Percentiles rank a stretch among this genome's conserved stretches.
phyloP scores from a whole-genome alignment of 2,329 filamentous ascomycete genomes.

The Arthroderma sp. region DNA sequence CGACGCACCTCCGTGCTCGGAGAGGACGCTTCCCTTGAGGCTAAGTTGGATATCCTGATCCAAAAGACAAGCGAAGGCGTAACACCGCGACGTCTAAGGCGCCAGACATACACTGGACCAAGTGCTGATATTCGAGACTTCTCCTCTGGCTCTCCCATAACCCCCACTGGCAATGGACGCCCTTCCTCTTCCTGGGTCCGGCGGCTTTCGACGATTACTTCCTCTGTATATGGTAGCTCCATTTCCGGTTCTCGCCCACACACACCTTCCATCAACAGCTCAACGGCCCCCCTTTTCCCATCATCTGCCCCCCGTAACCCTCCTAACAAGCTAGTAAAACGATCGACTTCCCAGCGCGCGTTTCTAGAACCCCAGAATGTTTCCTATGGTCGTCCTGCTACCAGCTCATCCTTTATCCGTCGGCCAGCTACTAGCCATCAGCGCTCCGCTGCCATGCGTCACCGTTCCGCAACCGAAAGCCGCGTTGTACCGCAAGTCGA shows the following conservation, averaged over 20 bases:
- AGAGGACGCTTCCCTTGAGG: constrained; percentile 2
- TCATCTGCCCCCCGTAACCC: constrained; percentile 18
- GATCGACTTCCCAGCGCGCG: constrained; percentile 41
- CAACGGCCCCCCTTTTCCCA: constrained; percentile 35
- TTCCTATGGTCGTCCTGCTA: constrained; percentile 21
- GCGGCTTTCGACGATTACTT: constrained; percentile 41
- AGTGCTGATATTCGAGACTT: background rate
- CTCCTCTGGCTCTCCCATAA: constrained; percentile 12
- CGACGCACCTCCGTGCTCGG: background rate
- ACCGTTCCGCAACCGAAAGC: constrained; percentile 24
- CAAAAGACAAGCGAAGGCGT: constrained; percentile 2
- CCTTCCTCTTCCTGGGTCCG: constrained; percentile 43
- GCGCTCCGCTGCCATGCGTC: constrained; percentile 41
- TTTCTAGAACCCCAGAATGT: constrained; percentile 26
- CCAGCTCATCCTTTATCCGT: constrained; percentile 38
- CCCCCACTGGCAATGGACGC: constrained; percentile 19
- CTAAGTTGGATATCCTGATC: background rate
- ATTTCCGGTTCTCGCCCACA: constrained; percentile 37
- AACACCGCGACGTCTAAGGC: constrained; percentile 19
- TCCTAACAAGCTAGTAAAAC: constrained; percentile 52
- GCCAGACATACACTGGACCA: constrained; percentile 23
- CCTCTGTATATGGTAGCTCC: constrained; percentile 34
- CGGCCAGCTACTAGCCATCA: constrained; percentile 53
- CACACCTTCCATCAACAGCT: constrained; percentile 42
- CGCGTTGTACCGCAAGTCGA: constrained; percentile 2